phyloP scores from a whole-genome alignment of 371 early-diverging fungal species.

The Mucor piriformis region DNA sequence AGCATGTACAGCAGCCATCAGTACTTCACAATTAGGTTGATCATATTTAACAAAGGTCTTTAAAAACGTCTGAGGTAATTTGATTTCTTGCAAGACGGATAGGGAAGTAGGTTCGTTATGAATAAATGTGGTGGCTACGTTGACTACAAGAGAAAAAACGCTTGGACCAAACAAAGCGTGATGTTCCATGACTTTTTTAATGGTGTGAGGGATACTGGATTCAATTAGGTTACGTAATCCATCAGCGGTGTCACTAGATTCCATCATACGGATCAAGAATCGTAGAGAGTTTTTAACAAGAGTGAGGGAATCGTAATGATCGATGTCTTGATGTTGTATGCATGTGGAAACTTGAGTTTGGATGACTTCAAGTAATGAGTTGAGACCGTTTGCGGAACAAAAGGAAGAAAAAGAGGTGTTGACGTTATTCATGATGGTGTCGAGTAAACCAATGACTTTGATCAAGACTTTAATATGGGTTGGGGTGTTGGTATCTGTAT shows the following conservation, averaged over 20 bases:
- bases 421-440: conserved; percentile 77
- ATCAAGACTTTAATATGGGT: conserved; percentile 41
- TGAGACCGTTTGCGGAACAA: conserved; percentile 78
- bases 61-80: conserved; percentile 84
- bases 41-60: conserved; percentile 62
- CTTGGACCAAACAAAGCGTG: conserved; percentile 73
- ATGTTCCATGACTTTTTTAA: conserved; percentile 72
- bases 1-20: conserved; percentile 80
- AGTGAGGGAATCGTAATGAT: conserved; percentile 20
- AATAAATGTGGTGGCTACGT: conserved; percentile 91
- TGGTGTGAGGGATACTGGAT: conserved; percentile 74
- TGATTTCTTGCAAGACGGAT: conserved; percentile 85
- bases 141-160: conserved; percentile 77
- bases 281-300: conserved; percentile 83
- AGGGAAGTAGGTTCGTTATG: conserved; percentile 96
- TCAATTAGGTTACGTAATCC: conserved; percentile 93
- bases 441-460: conserved; percentile 76
- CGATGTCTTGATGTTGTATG: conserved; percentile 7
- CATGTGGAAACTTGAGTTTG: conserved; percentile 62
- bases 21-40: conserved; percentile 70
- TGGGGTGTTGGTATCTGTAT: neutral
- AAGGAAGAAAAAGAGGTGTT: conserved; percentile 77
- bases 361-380: conserved; percentile 74
- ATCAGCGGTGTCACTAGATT: conserved; percentile 83
- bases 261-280: conserved; percentile 93